These are phyloP conservation scores for Cordyceps militaris DNA, from an alignment of 2,329 filamentous ascomycete genomes.

Conservation along the genomic window DNA sequence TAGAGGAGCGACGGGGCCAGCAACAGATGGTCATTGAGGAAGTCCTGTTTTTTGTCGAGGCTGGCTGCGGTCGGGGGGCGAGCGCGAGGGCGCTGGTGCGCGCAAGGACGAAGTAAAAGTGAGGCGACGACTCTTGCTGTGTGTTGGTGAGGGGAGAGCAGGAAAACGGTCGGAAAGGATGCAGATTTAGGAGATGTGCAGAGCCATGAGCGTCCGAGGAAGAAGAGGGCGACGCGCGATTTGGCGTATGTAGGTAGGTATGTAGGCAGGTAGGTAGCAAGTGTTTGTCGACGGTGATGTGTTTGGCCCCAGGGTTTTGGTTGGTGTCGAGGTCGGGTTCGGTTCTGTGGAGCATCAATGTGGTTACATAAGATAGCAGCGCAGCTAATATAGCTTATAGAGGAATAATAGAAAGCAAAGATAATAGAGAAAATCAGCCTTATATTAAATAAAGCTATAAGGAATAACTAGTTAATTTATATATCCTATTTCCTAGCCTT, in stretches of 20 bases:
- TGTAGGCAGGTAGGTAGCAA: not conserved
- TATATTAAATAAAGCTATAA: no score
- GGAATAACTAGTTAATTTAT: no score
- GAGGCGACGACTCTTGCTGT: not conserved
- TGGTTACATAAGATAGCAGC: no score
- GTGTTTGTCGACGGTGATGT: not conserved
- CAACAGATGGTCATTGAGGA: slow-evolving; percentile 2
- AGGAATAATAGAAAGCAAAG: no score
- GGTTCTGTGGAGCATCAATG: no score
- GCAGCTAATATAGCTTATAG: no score
- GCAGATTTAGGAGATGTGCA: not conserved
- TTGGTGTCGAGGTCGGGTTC: not conserved
- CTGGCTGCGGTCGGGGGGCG: not conserved
- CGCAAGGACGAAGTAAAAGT: not conserved
- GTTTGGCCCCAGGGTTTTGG: not conserved
- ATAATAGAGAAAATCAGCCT: no score
- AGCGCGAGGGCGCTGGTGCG: not conserved
- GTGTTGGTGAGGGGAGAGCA: not conserved
- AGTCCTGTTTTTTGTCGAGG: not conserved
- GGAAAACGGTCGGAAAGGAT: no score
- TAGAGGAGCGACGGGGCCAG: not conserved
- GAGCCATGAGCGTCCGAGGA: not conserved
- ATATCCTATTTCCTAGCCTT: no score
- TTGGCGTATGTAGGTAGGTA: not conserved
- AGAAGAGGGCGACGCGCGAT: not conserved